phyloP scores from a whole-genome alignment of 2,329 filamentous ascomycete genomes.

The Clonostachys solani region DNA sequence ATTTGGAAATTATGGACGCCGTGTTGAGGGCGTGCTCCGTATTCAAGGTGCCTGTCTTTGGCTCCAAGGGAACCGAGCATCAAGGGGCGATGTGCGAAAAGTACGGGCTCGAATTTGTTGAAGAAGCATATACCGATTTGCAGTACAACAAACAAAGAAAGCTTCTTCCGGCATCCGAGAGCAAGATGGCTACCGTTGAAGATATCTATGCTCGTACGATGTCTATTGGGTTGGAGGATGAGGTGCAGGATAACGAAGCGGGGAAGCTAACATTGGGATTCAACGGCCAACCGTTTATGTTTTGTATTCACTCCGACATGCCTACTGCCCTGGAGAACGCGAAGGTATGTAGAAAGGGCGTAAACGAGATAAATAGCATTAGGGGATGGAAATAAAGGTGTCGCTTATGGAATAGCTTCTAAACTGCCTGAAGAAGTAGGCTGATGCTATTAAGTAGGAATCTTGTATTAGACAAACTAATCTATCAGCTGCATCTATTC shows the following conservation, averaged over 20 bases:
- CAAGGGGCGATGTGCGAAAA: no score
- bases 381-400: not conserved
- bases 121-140: no score
- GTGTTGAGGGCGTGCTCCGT: no score
- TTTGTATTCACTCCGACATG: conserved; percentile 3
- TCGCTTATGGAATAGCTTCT: no score
- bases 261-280: not conserved
- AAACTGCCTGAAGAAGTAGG: no score
- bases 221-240: not conserved
- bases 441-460: no score
- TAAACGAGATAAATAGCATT: not conserved
- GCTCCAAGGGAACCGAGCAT: not conserved
- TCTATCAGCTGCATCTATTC: no score
- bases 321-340: conserved; percentile 2
- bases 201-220: not conserved
- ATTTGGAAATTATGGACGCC: no score
- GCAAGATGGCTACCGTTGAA: not conserved
- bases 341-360: conserved; percentile 1
- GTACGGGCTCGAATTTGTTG: no score
- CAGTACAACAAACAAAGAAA: no score
- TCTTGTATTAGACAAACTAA: no score
- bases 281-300: not conserved
- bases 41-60: no score
- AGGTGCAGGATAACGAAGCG: not conserved
- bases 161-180: not conserved